Evolutionary conservation across 2,329 filamentous ascomycete genomes (phyloP).

Genomic region (Epichloe bromicola): DNA sequence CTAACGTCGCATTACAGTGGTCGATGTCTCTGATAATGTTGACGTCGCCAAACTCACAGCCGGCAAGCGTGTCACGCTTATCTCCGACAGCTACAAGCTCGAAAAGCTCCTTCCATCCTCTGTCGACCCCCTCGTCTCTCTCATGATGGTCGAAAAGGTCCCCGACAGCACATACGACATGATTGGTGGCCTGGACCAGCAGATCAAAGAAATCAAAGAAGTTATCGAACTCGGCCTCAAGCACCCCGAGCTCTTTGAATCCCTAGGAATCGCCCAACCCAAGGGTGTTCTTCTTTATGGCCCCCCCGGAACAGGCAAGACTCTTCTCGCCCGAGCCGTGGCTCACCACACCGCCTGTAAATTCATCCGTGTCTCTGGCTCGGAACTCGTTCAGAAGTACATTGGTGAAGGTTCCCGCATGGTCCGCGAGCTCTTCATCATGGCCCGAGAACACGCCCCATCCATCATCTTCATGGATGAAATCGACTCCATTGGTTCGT

Average conservation of each 20-base stretch:
- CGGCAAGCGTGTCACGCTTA: slow-evolving; percentile 90
- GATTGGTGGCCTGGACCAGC: slow-evolving; percentile 97
- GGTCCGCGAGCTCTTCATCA: slow-evolving; percentile 98
- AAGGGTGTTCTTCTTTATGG: slow-evolving; percentile 96
- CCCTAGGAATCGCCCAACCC: slow-evolving; percentile 94
- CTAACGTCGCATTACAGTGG: slow-evolving; percentile 45
- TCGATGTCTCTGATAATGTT: slow-evolving; percentile 88
- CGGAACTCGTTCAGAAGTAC: slow-evolving; percentile 96
- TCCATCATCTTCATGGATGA: slow-evolving; percentile 99
- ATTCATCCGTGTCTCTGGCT: slow-evolving; percentile 94
- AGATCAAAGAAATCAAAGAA: slow-evolving; percentile 99
- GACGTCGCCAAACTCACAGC: slow-evolving; percentile 92
- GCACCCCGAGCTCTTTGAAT: slow-evolving; percentile 97
- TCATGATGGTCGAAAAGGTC: slow-evolving; percentile 99
- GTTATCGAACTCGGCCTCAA: slow-evolving; percentile 97
- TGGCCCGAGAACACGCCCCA: slow-evolving; percentile 94
- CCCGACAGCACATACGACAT: slow-evolving; percentile 99
- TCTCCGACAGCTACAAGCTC: slow-evolving; percentile 96
- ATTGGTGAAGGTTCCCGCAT: slow-evolving; percentile 96
- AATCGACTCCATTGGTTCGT: slow-evolving; percentile 97
- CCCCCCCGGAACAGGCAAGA: slow-evolving; percentile 94
- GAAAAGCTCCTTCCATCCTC: slow-evolving; percentile 98
- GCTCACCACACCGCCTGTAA: slow-evolving; percentile 98
- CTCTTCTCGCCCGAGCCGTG: slow-evolving; percentile 83
- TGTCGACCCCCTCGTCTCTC: slow-evolving; percentile 92